Evolutionary conservation across 2,329 filamentous ascomycete species (phyloP).

Genomic region (Allantophomopsis lycopodina): DNA sequence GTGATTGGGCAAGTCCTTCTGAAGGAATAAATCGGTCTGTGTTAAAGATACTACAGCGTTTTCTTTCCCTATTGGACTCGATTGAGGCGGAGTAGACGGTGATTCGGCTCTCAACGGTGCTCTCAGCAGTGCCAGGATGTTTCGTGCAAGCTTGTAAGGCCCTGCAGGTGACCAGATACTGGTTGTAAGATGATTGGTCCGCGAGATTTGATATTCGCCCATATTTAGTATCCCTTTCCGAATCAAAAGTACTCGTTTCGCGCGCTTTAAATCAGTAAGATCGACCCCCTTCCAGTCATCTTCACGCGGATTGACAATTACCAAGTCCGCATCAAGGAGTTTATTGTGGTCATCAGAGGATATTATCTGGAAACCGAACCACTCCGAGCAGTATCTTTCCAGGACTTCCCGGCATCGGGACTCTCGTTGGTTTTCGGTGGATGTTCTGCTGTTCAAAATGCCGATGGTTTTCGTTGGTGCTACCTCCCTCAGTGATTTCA

Average conservation of each 20-base stretch:
- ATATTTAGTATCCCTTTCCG: too few relatives aligned
- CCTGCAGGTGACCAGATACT: slow-evolving; percentile 10
- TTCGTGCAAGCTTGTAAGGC: slow-evolving; percentile 14
- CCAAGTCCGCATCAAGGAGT: slow-evolving; percentile 5
- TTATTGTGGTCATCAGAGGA: neutral
- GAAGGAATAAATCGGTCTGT: too few relatives aligned
- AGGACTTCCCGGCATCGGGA: neutral
- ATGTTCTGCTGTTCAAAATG: slow-evolving; percentile 2
- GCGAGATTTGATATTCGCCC: too few relatives aligned
- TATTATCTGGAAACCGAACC: slow-evolving; percentile 12
- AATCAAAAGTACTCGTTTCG: too few relatives aligned
- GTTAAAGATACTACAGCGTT: slow-evolving; percentile 2
- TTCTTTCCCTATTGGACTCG: neutral
- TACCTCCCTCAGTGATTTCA: slow-evolving; percentile 4
- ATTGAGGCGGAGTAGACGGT: neutral
- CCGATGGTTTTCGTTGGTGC: slow-evolving; percentile 7
- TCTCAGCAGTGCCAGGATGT: slow-evolving; percentile 9
- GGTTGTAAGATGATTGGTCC: too few relatives aligned
- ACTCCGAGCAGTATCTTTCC: slow-evolving; percentile 12
- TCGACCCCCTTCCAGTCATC: slow-evolving; percentile 2
- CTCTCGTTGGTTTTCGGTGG: neutral
- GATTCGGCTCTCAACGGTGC: neutral
- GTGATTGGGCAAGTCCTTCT: too few relatives aligned
- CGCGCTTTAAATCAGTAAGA: too few relatives aligned
- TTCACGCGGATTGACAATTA: slow-evolving; percentile 3